These are phyloP conservation scores for Tricladium varicosporioides DNA, from an alignment of 2,329 filamentous ascomycete species.

Conservation along the genomic window DNA sequence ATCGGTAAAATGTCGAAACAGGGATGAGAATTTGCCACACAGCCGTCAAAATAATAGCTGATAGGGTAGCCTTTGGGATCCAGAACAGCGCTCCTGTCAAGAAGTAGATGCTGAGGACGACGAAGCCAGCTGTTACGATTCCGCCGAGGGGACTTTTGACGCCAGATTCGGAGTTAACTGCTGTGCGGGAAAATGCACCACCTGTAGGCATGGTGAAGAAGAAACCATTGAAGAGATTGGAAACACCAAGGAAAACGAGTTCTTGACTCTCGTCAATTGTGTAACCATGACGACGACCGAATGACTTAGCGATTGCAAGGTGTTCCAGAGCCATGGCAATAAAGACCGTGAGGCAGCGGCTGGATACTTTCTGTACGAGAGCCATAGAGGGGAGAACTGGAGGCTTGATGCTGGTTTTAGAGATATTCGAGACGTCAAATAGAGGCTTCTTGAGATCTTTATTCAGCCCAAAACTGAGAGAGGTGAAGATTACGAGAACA, in stretches of 20 bases:
- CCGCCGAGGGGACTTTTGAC: conserved; percentile 62
- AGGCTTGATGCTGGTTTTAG: conserved; percentile 52
- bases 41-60: conserved; percentile 53
- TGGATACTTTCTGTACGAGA: conserved; percentile 53
- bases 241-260: conserved; percentile 59
- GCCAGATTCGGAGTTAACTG: conserved; percentile 63
- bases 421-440: conserved; percentile 58
- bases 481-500: conserved; percentile 59
- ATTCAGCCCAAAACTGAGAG: conserved; percentile 63
- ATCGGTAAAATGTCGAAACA: conserved; percentile 43
- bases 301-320: conserved; percentile 61
- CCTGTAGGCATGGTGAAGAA: conserved; percentile 63
- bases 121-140: conserved; percentile 57
- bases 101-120: conserved; percentile 63
- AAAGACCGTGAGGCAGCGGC: conserved; percentile 56
- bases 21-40: conserved; percentile 15
- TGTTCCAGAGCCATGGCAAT: conserved; percentile 50
- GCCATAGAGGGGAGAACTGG: conserved; percentile 47
- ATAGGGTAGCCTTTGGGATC: conserved; percentile 63
- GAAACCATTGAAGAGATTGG: conserved; percentile 63
- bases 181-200: conserved; percentile 65
- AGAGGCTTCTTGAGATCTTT: conserved; percentile 32
- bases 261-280: conserved; percentile 63
- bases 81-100: conserved; percentile 62
- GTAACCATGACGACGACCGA: conserved; percentile 61